Evolutionary conservation across 2,329 filamentous ascomycete genomes (phyloP), one percentile per base, ranked within the genome.

Genomic region (Ceratocystis eucalypticola): DNA sequence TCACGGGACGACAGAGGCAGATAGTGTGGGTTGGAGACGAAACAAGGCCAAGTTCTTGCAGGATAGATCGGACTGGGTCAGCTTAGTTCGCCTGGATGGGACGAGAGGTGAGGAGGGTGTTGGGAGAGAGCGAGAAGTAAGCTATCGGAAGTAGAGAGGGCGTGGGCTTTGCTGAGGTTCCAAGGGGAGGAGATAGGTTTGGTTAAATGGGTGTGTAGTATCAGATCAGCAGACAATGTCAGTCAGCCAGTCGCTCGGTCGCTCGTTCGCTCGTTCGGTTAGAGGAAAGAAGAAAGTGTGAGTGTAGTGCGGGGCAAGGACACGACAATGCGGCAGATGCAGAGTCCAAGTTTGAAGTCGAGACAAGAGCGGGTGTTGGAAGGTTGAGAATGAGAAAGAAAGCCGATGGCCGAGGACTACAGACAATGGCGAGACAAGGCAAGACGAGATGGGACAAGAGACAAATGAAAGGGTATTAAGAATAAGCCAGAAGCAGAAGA

Each of bases 21-120:
- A 66, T 67, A 69, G 71, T 70, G 69, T 70, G 55, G 12, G 37
- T 59, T 63, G 30, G 33, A 57, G 66, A 71, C 68, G 57, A 66
- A 68, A 67, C 66, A 68, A 68, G 66, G 62, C 41, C 63, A 41
- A 66, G 61, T 59, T 61, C 64, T 44, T 25, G 66, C 20, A 44
- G n/a, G 30, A 22, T 65, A 10, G 28, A 17, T 46, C 20, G 41
- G 65, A 5, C 8, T 20, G 61, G 44, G 46, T 46, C 8, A 2
- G 57, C 30, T 33, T 20, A 25, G 46, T 10, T 10, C 10, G 25
- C 28, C n/a, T 22, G 37, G 45, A n/a, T 17, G 50, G 59, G 25
- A 30, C 5, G 41, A 15, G 61, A 44, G 59, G 45, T 17, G 46
- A 20, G 17, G 12, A 20, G 37, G 45, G 20, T 22, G 37, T 33